phyloP scores from a whole-genome alignment of 2,329 filamentous ascomycete species.

The Exserohilum turcica region DNA sequence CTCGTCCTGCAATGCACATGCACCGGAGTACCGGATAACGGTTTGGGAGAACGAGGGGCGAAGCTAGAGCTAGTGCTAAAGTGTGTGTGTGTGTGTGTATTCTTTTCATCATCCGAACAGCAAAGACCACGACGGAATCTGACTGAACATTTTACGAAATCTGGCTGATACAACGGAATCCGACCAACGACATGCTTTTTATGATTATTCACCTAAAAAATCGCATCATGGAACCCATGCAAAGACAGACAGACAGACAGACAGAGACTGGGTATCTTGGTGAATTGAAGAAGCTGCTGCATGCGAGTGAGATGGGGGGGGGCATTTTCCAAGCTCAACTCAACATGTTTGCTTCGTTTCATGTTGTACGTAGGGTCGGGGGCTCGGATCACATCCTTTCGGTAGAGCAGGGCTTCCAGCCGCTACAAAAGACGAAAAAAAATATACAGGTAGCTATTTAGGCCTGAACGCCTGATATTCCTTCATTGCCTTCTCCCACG shows the following conservation, averaged over 20 bases:
- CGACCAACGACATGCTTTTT: no score
- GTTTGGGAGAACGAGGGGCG: not conserved
- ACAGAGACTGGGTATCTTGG: constrained; percentile 5
- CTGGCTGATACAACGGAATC: no score
- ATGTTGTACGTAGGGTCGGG: not conserved
- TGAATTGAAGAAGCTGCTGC: not conserved
- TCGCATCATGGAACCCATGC: not conserved
- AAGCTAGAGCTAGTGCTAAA: not conserved
- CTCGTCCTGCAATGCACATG: no score
- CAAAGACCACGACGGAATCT: no score
- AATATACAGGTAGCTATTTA: not conserved
- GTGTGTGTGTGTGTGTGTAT: no score
- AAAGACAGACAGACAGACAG: not conserved
- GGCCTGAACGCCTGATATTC: not conserved
- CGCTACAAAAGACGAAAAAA: not conserved
- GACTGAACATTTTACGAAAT: not conserved
- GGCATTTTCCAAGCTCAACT: not conserved
- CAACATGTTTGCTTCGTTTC: not conserved
- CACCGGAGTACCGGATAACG: constrained; percentile 1
- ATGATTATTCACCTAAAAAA: not conserved
- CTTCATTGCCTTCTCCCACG: constrained; percentile 1
- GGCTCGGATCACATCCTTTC: not conserved
- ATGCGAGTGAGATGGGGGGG: not conserved
- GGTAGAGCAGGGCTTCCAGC: not conserved
- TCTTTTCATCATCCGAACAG: not conserved